Evolutionary conservation across 371 early-diverging fungal species (phyloP).

Genomic region (Nematocida sp.): DNA sequence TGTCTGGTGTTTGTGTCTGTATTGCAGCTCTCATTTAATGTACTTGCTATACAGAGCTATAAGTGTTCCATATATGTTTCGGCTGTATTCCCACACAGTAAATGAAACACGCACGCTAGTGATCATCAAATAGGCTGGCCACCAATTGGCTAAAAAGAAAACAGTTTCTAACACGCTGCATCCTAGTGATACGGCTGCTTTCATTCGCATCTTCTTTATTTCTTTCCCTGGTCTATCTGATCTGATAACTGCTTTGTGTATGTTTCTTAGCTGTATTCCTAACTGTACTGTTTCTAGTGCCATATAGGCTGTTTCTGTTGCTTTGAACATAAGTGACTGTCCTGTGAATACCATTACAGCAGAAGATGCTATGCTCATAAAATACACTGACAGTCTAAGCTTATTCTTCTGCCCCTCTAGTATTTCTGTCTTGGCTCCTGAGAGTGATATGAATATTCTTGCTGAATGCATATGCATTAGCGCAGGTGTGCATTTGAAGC

Average conservation of each 20-base stretch:
- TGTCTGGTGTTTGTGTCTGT: background rate
- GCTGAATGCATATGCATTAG: constrained; percentile 42
- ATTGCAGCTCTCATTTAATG: too few relatives aligned
- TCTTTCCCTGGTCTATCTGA: background rate
- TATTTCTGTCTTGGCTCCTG: constrained; percentile 7
- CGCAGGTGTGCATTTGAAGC: background rate
- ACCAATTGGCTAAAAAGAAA: constrained; percentile 1
- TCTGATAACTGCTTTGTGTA: background rate
- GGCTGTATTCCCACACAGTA: background rate
- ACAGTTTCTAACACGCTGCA: background rate
- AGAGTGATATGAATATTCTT: constrained; percentile 15
- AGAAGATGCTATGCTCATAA: constrained; percentile 11
- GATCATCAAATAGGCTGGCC: constrained; percentile 24
- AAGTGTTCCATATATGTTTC: background rate
- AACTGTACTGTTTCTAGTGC: background rate
- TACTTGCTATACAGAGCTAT: background rate
- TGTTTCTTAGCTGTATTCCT: background rate
- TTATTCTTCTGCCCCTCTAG: constrained; percentile 1
- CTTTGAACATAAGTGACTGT: background rate
- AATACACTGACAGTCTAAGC: background rate
- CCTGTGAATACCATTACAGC: background rate
- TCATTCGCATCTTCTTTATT: background rate
- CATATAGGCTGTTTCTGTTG: background rate
- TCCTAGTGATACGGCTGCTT: background rate
- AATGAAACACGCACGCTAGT: background rate